Conservation (phyloP, 1,284 basidiomycete species). For the Heimioporus retisporus region DNA sequence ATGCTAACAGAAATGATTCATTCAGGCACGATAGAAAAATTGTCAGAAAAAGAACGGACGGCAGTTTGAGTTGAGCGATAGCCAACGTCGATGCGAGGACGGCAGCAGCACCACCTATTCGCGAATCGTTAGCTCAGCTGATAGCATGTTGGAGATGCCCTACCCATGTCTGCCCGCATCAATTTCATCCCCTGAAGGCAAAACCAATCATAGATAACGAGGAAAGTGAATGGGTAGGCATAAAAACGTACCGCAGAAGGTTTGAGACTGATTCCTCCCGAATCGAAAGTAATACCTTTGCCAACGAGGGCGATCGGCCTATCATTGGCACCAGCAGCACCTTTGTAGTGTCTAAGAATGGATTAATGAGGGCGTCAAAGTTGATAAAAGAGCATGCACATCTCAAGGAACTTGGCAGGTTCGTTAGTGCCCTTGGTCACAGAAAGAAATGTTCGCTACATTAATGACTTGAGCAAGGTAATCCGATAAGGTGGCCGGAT, state of each 20-base stretch:
- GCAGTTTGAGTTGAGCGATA: constrained; percentile 84
- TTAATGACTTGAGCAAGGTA: constrained; percentile 3
- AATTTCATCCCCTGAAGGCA: constrained; percentile 73
- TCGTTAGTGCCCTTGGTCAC: constrained; percentile 88
- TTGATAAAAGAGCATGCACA: constrained; percentile 57
- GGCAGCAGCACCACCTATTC: constrained; percentile 79
- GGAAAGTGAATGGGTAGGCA: not conserved
- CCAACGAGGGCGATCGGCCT: constrained; percentile 85
- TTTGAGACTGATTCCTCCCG: constrained; percentile 92
- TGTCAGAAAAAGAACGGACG: constrained; percentile 54
- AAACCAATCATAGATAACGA: too few relatives aligned
- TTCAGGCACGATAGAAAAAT: too few relatives aligned
- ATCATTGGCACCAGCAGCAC: constrained; percentile 64
- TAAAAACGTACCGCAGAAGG: constrained; percentile 68
- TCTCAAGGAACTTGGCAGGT: constrained; percentile 90
- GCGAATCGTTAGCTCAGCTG: too few relatives aligned
- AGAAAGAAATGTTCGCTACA: constrained; percentile 85
- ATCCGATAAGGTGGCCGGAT: not conserved
- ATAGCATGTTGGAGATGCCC: too few relatives aligned
- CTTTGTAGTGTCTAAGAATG: constrained; percentile 79
- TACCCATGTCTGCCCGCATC: constrained; percentile 89
- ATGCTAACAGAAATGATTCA: constrained; percentile 54
- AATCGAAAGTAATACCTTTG: constrained; percentile 92
- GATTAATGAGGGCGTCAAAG: constrained; percentile 6
- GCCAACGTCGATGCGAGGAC: constrained; percentile 81